Evolutionary conservation across 345 rosid genomes (phyloP).

Genomic region (Eucalyptus tenuipes): DNA sequence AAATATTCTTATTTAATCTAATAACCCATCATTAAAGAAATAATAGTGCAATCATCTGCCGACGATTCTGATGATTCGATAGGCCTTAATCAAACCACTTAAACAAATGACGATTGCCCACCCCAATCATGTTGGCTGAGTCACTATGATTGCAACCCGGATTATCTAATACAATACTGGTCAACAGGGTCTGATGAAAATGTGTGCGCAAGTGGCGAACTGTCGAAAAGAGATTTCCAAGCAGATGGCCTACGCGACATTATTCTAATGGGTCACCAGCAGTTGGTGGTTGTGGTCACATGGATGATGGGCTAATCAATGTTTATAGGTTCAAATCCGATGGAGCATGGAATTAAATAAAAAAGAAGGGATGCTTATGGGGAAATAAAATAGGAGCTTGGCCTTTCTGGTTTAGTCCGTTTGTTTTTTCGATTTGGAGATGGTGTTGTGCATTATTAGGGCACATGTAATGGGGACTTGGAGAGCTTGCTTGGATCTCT

Average conservation of each 20-base stretch:
- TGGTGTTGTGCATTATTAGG: background rate
- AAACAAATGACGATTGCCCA: background rate
- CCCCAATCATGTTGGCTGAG: background rate
- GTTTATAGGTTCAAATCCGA: background rate
- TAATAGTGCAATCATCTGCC: background rate
- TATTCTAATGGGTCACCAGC: background rate
- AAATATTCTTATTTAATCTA: background rate
- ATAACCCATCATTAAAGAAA: background rate
- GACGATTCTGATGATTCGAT: background rate
- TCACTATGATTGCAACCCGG: background rate
- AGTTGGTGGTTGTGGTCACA: background rate
- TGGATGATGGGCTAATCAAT: background rate
- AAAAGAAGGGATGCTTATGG: background rate
- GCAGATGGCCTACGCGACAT: background rate
- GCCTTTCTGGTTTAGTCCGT: background rate
- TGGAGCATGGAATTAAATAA: background rate
- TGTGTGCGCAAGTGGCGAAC: background rate
- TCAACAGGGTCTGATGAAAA: background rate
- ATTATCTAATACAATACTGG: background rate
- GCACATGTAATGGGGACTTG: background rate
- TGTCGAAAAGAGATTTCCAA: background rate
- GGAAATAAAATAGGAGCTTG: background rate
- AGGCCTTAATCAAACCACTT: background rate
- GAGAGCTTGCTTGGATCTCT: background rate
- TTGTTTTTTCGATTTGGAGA: background rate